phyloP scores from a whole-genome alignment of 176 grass and related monocot genomes.

The Cymbopogon citratus region DNA sequence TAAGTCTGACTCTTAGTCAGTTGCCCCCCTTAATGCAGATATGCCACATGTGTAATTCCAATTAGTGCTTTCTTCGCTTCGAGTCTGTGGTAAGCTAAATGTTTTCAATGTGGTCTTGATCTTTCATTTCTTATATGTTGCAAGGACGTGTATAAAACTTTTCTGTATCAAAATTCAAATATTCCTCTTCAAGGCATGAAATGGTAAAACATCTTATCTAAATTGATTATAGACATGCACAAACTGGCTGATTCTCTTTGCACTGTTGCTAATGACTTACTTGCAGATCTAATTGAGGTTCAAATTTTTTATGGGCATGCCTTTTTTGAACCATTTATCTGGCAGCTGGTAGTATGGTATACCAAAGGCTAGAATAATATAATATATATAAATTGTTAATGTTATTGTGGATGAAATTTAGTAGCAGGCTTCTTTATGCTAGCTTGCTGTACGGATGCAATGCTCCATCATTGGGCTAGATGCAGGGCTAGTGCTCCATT shows the following conservation, averaged over 20 bases:
- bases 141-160: background rate
- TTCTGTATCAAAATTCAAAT: constrained; percentile 2
- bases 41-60: constrained; percentile 94
- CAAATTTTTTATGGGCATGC: background rate
- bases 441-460: constrained; percentile 17
- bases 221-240: constrained; percentile 10
- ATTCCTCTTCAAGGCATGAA: background rate
- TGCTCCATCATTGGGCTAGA: background rate
- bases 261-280: background rate
- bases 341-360: background rate
- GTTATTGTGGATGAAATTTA: background rate
- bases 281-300: constrained; percentile 15
- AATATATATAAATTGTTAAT: background rate
- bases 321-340: constrained; percentile 17
- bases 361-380: constrained; percentile 3
- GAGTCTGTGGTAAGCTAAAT: constrained; percentile 85
- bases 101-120: background rate
- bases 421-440: background rate
- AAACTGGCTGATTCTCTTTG: background rate
- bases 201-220: constrained; percentile 6
- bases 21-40: constrained; percentile 55
- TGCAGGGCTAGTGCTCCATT: background rate
- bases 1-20: constrained; percentile 10
- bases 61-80: constrained; percentile 98
- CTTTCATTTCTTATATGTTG: background rate